Conservation (phyloP, 2,329 filamentous ascomycete species). For the Colletotrichum simmondsii region DNA sequence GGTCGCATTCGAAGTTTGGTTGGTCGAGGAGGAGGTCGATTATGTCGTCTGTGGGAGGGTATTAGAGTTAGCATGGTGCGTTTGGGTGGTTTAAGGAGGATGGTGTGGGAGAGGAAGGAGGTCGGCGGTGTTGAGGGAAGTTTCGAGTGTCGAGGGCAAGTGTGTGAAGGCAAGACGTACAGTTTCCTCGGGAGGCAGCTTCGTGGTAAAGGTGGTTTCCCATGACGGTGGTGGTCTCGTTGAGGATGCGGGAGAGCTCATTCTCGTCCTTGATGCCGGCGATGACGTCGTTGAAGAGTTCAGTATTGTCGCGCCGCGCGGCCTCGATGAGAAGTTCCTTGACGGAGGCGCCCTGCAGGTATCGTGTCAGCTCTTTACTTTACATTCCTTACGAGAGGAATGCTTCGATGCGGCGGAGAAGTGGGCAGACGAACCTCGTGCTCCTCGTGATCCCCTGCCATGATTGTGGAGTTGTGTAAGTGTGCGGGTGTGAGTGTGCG, state of each 20-base stretch:
- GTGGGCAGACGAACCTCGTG: slow-evolving; percentile 44
- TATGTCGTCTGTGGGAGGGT: slow-evolving; percentile 71
- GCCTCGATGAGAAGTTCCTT: slow-evolving; percentile 91
- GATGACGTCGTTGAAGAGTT: slow-evolving; percentile 83
- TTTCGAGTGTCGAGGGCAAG: not conserved
- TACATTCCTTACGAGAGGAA: not conserved
- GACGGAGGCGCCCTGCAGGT: slow-evolving; percentile 79
- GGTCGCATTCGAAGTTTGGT: slow-evolving; percentile 86
- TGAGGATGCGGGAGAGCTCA: slow-evolving; percentile 81
- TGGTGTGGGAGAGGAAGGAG: not conserved
- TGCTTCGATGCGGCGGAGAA: not conserved
- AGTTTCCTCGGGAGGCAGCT: slow-evolving; percentile 86
- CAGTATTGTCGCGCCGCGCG: slow-evolving; percentile 91
- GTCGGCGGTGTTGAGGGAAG: not conserved
- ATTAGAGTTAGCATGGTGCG: not conserved
- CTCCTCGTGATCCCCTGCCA: slow-evolving; percentile 45
- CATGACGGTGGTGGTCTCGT: slow-evolving; percentile 85
- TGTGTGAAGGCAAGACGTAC: slow-evolving; percentile 59
- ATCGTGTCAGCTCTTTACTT: slow-evolving; percentile 7
- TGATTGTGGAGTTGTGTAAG: slow-evolving; percentile 20
- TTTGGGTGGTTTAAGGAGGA: not conserved
- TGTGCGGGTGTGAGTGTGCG: not conserved
- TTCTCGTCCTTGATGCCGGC: slow-evolving; percentile 68
- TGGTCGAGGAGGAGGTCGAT: slow-evolving; percentile 87
- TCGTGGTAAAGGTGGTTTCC: slow-evolving; percentile 92